A percentile compares a stretch with the other conserved stretches of the same genome.
phyloP scores from a whole-genome alignment of 2,329 filamentous ascomycete genomes.

The Paracoccidioides brasiliensis region DNA sequence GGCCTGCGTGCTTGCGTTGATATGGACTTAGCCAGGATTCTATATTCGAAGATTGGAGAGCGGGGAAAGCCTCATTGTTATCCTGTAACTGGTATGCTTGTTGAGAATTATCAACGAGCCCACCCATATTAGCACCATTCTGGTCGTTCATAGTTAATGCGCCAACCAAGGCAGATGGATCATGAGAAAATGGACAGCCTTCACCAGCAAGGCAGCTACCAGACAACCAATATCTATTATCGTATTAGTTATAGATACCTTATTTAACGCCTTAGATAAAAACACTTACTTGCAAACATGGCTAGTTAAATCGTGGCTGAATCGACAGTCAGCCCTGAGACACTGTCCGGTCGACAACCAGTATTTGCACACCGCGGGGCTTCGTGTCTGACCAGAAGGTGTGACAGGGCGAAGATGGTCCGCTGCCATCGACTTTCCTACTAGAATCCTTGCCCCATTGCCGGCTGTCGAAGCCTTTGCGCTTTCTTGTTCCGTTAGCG shows the following conservation, averaged over 20 bases:
- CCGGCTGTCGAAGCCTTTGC: constrained; percentile 37
- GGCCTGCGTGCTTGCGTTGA: constrained; percentile 28
- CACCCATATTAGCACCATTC: constrained; percentile 37
- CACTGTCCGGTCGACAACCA: constrained; percentile 93
- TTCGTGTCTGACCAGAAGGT: constrained; percentile 63
- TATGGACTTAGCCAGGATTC: constrained; percentile 46
- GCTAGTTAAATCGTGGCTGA: constrained; percentile 89
- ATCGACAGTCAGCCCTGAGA: constrained; percentile 86
- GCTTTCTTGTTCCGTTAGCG: constrained; percentile 65
- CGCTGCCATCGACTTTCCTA: constrained; percentile 79
- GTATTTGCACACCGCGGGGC: constrained; percentile 90
- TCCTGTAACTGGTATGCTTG: constrained; percentile 69
- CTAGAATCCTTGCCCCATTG: constrained; percentile 54
- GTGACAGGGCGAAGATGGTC: constrained; percentile 60
- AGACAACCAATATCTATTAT: constrained; percentile 75
- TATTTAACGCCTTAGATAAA: not conserved
- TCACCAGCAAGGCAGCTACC: constrained; percentile 90
- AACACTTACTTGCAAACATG: constrained; percentile 89
- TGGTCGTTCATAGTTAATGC: constrained; percentile 59
- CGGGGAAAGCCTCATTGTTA: constrained; percentile 64
- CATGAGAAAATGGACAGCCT: constrained; percentile 93
- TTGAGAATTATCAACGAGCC: constrained; percentile 40
- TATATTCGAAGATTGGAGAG: constrained; percentile 49
- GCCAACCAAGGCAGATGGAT: constrained; percentile 74
- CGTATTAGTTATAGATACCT: constrained; percentile 1